Conservation (phyloP, 352 stramenopile genomes). For the Thraustochytrium aureum region DNA sequence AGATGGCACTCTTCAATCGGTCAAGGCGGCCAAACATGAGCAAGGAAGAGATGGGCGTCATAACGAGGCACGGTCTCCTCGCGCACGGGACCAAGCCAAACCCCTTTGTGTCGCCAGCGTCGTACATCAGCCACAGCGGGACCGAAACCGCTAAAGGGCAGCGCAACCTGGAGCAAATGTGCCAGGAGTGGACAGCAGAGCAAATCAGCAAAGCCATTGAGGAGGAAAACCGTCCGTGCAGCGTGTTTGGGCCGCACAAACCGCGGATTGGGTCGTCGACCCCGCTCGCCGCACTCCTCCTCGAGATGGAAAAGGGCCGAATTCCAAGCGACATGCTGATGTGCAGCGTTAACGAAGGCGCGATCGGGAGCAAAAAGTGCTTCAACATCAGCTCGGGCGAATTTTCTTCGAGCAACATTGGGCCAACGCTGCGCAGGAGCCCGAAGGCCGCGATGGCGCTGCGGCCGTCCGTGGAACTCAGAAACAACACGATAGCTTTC, state of each 20-base stretch:
- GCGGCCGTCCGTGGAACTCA: neutral
- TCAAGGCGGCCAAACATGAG: conserved; percentile 12
- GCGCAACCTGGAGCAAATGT: conserved; percentile 13
- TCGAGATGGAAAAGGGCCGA: conserved; percentile 45
- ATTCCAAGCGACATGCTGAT: conserved; percentile 27
- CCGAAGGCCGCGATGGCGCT: neutral
- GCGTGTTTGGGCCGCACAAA: conserved; percentile 6
- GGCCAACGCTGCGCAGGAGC: neutral
- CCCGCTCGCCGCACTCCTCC: conserved; percentile 11
- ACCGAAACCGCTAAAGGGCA: conserved; percentile 28
- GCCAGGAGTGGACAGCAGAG: conserved; percentile 27
- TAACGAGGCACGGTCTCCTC: conserved; percentile 31
- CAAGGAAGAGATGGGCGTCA: conserved; percentile 28
- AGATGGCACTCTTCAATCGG: conserved; percentile 45
- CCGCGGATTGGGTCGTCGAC: conserved; percentile 4
- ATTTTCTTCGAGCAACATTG: neutral
- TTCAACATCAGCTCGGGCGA: conserved; percentile 14
- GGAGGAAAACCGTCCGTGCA: neutral
- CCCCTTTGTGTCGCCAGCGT: conserved; percentile 39
- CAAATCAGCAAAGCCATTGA: conserved; percentile 37
- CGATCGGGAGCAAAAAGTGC: neutral
- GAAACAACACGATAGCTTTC: too few relatives aligned
- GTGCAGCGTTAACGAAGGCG: neutral
- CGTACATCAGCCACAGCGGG: conserved; percentile 19
- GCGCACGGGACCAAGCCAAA: conserved; percentile 44